Base-by-base conservation (phyloP, 1,284 basidiomycete genomes). In the Spongispora temasekensis region DNA sequence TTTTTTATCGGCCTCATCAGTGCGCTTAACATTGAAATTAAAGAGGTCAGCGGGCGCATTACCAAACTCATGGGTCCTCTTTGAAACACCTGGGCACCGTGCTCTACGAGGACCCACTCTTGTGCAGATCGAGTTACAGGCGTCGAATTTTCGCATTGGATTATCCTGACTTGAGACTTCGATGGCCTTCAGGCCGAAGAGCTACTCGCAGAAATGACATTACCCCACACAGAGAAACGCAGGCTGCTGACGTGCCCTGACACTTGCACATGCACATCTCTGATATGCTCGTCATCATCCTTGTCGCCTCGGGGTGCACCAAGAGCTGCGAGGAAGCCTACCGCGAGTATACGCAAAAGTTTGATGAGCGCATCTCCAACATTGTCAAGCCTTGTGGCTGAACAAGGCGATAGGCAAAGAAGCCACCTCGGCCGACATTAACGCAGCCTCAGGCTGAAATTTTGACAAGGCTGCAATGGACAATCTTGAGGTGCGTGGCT, bases 71-170 rank as follows among this genome's bases (percentile, higher is more conserved):
- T 81, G 72, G 77, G 77, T 27, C 68, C 37, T 64, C 72, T 30
- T 69, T 83, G 64, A 71, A 76, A 0, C 66, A 72, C 10, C 59
- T 81, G 42, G 63, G 67, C 61, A 61, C 66, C 1, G 68, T 75
- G 5, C 66, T 74, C 54, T 77, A 82, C 53, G 76, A 75, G 37
- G 79, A 84, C 67, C 76, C 79, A 0, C 74, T 79, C 56, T 67
- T 82, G 73, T 86, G n/a, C 83, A 85, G 54, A 77, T 82, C 53
- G 81, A 82, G 0, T 67, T 87, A 44, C 84, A 85, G 63, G 78
- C 55, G 71, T 74, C 13, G 76, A 76, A n/a, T 81, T 79, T 56
- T 73, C 78, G 1, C 73, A 76, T 28, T 80, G 78, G 76, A 77
- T 82, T 19, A 77, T 83, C 57, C 73, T 75, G 57, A 79, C 80